phyloP scores from a whole-genome alignment of 1,284 basidiomycete species.

The Microbotryomycetes sp. region DNA sequence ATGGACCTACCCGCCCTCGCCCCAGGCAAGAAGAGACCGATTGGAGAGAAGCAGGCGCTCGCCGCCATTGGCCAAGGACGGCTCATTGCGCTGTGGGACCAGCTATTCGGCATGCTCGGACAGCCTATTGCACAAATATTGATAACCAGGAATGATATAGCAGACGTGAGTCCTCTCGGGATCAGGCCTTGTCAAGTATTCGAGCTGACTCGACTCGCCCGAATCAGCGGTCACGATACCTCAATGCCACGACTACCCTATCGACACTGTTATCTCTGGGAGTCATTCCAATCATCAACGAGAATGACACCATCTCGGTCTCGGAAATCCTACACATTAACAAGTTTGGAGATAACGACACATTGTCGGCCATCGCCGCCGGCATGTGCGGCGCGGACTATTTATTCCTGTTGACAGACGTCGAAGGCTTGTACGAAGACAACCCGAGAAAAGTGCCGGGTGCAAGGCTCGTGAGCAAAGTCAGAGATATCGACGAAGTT shows the following conservation, averaged over 20 bases:
- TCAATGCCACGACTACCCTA: slow-evolving; percentile 90
- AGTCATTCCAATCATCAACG: slow-evolving; percentile 89
- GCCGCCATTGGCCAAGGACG: slow-evolving; percentile 95
- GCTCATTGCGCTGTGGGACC: slow-evolving; percentile 94
- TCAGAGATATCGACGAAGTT: slow-evolving; percentile 73
- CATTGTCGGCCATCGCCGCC: slow-evolving; percentile 90
- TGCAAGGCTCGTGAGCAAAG: slow-evolving; percentile 72
- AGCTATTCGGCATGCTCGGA: slow-evolving; percentile 83
- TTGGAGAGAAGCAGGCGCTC: slow-evolving; percentile 85
- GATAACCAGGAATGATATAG: slow-evolving; percentile 89
- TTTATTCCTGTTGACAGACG: slow-evolving; percentile 92
- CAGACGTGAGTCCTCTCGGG: slow-evolving; percentile 61
- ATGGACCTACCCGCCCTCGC: slow-evolving; percentile 58
- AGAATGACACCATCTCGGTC: slow-evolving; percentile 92
- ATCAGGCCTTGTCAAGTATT: background rate
- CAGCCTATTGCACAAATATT: slow-evolving; percentile 94
- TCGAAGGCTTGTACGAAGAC: slow-evolving; percentile 90
- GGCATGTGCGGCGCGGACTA: slow-evolving; percentile 97
- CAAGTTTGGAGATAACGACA: slow-evolving; percentile 99
- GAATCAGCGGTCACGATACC: slow-evolving; percentile 74
- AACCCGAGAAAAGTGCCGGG: slow-evolving; percentile 85
- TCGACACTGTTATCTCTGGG: slow-evolving; percentile 81
- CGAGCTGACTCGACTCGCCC: background rate
- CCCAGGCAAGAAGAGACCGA: slow-evolving; percentile 56
- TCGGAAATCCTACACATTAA: slow-evolving; percentile 64